Conservation (phyloP, 495 filamentous ascomycete species). For the Penicillium ucsense region DNA sequence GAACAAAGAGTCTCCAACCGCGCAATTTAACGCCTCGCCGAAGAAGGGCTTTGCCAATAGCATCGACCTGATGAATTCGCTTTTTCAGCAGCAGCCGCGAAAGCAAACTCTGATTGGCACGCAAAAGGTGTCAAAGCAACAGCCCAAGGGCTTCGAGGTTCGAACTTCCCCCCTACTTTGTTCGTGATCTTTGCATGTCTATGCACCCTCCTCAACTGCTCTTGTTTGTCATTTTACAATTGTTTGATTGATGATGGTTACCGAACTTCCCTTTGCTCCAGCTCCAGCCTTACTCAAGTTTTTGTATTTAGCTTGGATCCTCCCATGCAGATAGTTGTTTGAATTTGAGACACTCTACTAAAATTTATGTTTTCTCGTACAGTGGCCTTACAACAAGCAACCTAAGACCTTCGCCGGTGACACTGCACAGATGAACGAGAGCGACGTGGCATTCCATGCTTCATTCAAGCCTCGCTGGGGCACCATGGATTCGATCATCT, state of each 20-base stretch:
- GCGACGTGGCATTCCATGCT: conserved; percentile 50
- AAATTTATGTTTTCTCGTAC: conserved; percentile 36
- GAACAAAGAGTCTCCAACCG: conserved; percentile 26
- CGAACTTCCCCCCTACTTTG: conserved; percentile 42
- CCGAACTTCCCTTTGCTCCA: too few species aligned
- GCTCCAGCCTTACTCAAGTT: too few species aligned
- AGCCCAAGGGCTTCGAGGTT: conserved; percentile 62
- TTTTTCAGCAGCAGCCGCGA: conserved; percentile 53
- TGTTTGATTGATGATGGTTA: too few species aligned
- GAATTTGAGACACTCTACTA: conserved; percentile 23
- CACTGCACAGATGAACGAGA: conserved; percentile 44
- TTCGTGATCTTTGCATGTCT: conserved; percentile 6
- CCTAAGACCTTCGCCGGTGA: conserved; percentile 53
- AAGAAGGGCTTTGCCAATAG: conserved; percentile 60
- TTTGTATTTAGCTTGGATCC: conserved; percentile 17
- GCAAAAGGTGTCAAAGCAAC: conserved; percentile 32
- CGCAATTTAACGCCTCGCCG: conserved; percentile 21
- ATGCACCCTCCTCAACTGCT: not conserved
- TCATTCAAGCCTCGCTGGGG: conserved; percentile 74
- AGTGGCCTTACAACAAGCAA: conserved; percentile 83
- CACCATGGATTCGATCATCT: conserved; percentile 60
- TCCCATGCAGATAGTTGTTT: conserved; percentile 17
- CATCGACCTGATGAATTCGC: conserved; percentile 86
- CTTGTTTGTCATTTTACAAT: too few species aligned
- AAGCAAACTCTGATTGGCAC: conserved; percentile 28